A percentile compares a stretch with the other conserved stretches of the same genome.
These are phyloP conservation scores for Chiua virens DNA, from an alignment of 768 basidiomycete genomes.

Conservation along the genomic window DNA sequence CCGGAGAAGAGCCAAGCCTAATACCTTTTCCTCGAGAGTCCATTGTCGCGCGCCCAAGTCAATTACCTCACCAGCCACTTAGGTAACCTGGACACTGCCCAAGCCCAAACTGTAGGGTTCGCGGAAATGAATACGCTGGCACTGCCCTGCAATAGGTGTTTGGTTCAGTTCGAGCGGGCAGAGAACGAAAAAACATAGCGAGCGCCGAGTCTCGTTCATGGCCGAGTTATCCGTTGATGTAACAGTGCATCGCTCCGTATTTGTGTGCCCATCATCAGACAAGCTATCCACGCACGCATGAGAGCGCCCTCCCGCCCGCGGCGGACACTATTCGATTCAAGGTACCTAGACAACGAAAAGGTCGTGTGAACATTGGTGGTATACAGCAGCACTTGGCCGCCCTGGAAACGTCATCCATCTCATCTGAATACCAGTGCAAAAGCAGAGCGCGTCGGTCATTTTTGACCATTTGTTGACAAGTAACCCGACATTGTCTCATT, in stretches of 20 bases:
- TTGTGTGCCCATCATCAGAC: not conserved
- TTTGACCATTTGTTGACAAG: not conserved
- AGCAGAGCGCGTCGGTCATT: not conserved
- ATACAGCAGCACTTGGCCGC: not conserved
- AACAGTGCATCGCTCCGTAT: too few relatives aligned
- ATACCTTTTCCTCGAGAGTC: too few relatives aligned
- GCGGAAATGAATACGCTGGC: not conserved
- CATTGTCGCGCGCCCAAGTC: not conserved
- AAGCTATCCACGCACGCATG: not conserved
- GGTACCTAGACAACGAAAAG: not conserved
- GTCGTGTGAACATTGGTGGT: not conserved
- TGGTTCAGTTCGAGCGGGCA: not conserved
- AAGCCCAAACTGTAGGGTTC: not conserved
- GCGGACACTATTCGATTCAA: not conserved
- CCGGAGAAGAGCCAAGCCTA: not conserved
- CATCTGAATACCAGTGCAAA: constrained; percentile 10
- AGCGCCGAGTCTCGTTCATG: too few relatives aligned
- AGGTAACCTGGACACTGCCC: not conserved
- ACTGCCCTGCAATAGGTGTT: not conserved
- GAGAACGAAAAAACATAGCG: not conserved
- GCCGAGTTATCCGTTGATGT: too few relatives aligned
- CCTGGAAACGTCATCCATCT: constrained; percentile 5
- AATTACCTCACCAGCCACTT: not conserved
- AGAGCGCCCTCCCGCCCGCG: too few relatives aligned
- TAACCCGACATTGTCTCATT: not conserved